Conservation (phyloP, 495 filamentous ascomycete genomes). For the Massariosphaeria phaeospora region DNA sequence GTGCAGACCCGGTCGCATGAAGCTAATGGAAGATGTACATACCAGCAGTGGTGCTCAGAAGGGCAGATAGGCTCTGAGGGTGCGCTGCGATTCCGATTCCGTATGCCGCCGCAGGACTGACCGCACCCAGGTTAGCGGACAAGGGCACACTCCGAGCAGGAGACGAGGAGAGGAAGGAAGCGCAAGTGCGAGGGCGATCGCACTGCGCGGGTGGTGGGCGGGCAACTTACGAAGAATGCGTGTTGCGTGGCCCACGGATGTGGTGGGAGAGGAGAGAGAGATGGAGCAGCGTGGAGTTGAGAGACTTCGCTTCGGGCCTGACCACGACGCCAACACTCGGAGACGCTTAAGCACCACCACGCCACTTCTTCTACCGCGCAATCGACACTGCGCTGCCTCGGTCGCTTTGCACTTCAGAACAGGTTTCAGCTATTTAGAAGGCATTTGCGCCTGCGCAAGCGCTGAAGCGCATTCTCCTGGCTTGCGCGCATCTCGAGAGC, state of each 20-base stretch:
- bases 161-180: not conserved
- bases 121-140: slow-evolving; percentile 14
- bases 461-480: not conserved
- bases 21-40: slow-evolving; percentile 23
- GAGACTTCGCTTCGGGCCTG: not conserved
- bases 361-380: too few relatives aligned
- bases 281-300: not conserved
- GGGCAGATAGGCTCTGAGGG: slow-evolving; percentile 17
- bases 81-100: slow-evolving; percentile 25
- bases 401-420: too few relatives aligned
- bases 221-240: not conserved
- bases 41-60: slow-evolving; percentile 11
- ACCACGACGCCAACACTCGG: not conserved
- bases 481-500: not conserved
- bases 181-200: not conserved
- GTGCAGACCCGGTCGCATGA: slow-evolving; percentile 21
- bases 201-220: not conserved
- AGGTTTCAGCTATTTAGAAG: too few relatives aligned
- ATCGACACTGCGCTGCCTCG: too few relatives aligned
- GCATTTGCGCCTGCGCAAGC: not conserved
- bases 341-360: too few relatives aligned
- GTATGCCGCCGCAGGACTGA: slow-evolving; percentile 27
- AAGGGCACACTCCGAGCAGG: not conserved
- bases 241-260: not conserved
- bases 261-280: not conserved